Evolutionary conservation across 306 rosid genomes (phyloP), one percentile per base, ranked within the genome.

Genomic region (Casuarina cunninghamiana): DNA sequence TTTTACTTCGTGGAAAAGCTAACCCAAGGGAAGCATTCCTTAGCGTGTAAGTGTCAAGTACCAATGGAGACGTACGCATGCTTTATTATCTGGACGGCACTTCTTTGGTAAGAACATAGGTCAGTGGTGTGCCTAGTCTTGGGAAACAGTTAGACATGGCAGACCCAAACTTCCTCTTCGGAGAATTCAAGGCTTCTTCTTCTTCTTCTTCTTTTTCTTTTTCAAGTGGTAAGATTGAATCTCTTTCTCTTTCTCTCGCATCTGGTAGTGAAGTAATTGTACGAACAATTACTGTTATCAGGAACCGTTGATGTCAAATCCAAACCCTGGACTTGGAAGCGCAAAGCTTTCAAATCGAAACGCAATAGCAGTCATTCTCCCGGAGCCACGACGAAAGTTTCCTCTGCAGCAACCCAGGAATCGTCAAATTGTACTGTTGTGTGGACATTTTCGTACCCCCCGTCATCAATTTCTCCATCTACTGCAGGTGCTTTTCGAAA

Each of bases 251-350:
- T 5, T 12, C 49, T 16, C 71, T 15, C 13, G 0, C 69, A 5
- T 39, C 3, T 37, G 50, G 32, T 6, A 13, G 45, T 4, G 12
- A 41, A 42, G 15, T 41, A 7, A 41, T 9, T 41, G 5, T 66
- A 41, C 41, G 10, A 66, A 9, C 71, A 3, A 16, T 17, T 42
- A 8, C 50, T n/a, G 42, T 66, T 4, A 66, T 66, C 50, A 66
- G 71, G 71, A 66, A 66, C 49, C 21, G 5, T 66, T 66, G 71
- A 66, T 42, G 15, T 66, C 35, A 66, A 66, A 17, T 32, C 46
- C 71, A 66, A 42, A 66, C 8, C 5, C 32, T 10, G 10, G 26
- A 6, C 26, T 16, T 46, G 32, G 26, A 65, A 16, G 1, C 21
- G 13, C n/a, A 17, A 2, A 37, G 32, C n/a, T 1, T 26, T 43